Evolutionary conservation across 805 yeast genomes (phyloP), one percentile per base, ranked within the genome.

Genomic region (Candida golubevii): DNA sequence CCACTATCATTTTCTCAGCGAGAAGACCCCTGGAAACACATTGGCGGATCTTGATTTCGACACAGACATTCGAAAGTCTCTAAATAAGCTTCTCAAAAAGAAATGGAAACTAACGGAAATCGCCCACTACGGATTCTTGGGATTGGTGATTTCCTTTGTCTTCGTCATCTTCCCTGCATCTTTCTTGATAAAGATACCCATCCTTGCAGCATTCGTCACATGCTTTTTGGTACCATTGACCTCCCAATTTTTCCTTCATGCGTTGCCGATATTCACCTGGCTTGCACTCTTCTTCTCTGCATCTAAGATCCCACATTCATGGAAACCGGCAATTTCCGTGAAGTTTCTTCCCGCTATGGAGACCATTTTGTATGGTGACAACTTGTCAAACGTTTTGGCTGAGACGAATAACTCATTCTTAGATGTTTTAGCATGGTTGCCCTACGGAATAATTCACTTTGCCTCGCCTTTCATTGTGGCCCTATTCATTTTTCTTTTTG

Each of bases 371-470:
- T 90, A 88, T 59, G 97, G 97, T 41, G 96, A 90, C 57, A 86
- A 91, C 65, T 72, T 91, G 56, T 82, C 90, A 42, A 86, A 85
- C 55, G 81, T 90, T 23, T 74, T 89, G 56, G 93, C 97, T 1
- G 78, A 90, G 6, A 72, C 81, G 12, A 82, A 85, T 13, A 78
- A 74, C 48, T 62, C 84, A 2, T 55, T 80, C 7, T 68, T 87
- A 44, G 98, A 90, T 60, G 71, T 90, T n/a, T 55, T 88, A 39
- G 97, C 97, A 4, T 90, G 97, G 97, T 65, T 91, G 33, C 98
- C 99, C 1, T 91, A 91, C 61, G 99, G 99, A 2, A 61, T 93
- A 11, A 72, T 87, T 46, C 99, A 91, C 67, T 91, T 87, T 58
- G 80, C 86, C n/a, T 78, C 88, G 11, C 98, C 99, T 4, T 88